phyloP scores from a whole-genome alignment of 495 filamentous ascomycete genomes.

The Hypomontagnella monticulosa region DNA sequence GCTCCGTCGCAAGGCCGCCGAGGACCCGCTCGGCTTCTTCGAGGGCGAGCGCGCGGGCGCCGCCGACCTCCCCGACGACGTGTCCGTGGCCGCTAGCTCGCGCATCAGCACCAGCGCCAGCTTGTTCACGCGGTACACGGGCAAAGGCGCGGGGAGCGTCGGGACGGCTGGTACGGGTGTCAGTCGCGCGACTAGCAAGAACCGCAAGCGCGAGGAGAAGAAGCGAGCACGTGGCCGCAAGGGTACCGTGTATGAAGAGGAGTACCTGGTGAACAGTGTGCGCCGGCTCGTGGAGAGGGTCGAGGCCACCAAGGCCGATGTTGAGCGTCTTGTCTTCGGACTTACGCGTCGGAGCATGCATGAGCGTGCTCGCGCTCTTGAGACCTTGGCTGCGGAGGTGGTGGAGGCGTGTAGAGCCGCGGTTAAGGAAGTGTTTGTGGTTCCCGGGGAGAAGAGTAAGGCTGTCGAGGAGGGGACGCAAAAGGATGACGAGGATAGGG shows the following conservation, averaged over 20 bases:
- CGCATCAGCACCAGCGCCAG: slow-evolving; percentile 77
- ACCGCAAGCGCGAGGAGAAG: slow-evolving; percentile 85
- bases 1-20: slow-evolving; percentile 77
- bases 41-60: slow-evolving; percentile 72
- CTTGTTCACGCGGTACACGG: slow-evolving; percentile 92
- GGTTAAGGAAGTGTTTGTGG: slow-evolving; percentile 73
- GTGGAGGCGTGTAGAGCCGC: slow-evolving; percentile 70
- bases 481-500: slow-evolving; percentile 46
- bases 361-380: slow-evolving; percentile 82
- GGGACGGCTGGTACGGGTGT: slow-evolving; percentile 73
- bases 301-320: slow-evolving; percentile 73
- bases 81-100: slow-evolving; percentile 88
- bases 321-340: slow-evolving; percentile 74
- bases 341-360: slow-evolving; percentile 83
- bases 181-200: slow-evolving; percentile 82
- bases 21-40: slow-evolving; percentile 83
- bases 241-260: slow-evolving; percentile 96
- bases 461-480: slow-evolving; percentile 32
- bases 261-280: slow-evolving; percentile 90
- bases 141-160: slow-evolving; percentile 60
- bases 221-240: slow-evolving; percentile 95
- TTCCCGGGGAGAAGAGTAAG: slow-evolving; percentile 37
- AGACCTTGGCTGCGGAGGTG: slow-evolving; percentile 75
- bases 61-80: slow-evolving; percentile 84
- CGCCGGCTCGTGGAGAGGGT: slow-evolving; percentile 85